phyloP scores from a whole-genome alignment of 2,329 filamentous ascomycete species.

The Trichothecium sympodiale region DNA sequence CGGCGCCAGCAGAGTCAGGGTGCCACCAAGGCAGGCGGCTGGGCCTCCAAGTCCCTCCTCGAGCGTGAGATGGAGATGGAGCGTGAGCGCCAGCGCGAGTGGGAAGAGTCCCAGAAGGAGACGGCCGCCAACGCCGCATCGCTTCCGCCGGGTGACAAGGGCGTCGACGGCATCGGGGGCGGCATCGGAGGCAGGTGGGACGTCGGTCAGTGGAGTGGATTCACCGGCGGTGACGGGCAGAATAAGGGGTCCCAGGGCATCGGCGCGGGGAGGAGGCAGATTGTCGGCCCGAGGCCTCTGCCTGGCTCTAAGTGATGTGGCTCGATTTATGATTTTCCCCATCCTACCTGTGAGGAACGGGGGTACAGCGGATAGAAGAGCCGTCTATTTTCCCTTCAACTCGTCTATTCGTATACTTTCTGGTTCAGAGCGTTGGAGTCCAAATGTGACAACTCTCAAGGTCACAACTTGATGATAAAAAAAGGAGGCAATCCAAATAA shows the following conservation, averaged over 20 bases:
- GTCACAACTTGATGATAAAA: not conserved
- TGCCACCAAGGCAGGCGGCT: constrained; percentile 49
- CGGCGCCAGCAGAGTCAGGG: constrained; percentile 46
- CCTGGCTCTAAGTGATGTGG: constrained; percentile 27
- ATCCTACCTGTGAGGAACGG: too few relatives aligned
- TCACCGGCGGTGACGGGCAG: constrained; percentile 63
- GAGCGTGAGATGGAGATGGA: constrained; percentile 76
- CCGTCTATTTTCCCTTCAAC: too few relatives aligned
- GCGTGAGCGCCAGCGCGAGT: constrained; percentile 64
- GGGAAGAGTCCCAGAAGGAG: constrained; percentile 65
- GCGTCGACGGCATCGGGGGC: constrained; percentile 53
- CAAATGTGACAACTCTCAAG: not conserved
- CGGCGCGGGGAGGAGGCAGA: constrained; percentile 61
- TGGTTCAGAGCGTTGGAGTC: constrained; percentile 9
- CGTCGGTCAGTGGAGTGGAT: constrained; percentile 64
- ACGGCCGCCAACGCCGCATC: constrained; percentile 38
- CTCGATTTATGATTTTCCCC: too few relatives aligned
- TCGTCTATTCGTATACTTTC: not conserved
- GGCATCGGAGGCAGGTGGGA: constrained; percentile 63
- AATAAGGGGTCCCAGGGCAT: constrained; percentile 56
- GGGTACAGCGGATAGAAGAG: too few relatives aligned
- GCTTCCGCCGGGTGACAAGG: constrained; percentile 27
- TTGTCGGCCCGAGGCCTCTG: constrained; percentile 65
- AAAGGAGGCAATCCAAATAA: not conserved
- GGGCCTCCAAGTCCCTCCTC: constrained; percentile 58